Evolutionary conservation across 495 filamentous ascomycete genomes (phyloP).

Genomic region (Xylaria palmicola): DNA sequence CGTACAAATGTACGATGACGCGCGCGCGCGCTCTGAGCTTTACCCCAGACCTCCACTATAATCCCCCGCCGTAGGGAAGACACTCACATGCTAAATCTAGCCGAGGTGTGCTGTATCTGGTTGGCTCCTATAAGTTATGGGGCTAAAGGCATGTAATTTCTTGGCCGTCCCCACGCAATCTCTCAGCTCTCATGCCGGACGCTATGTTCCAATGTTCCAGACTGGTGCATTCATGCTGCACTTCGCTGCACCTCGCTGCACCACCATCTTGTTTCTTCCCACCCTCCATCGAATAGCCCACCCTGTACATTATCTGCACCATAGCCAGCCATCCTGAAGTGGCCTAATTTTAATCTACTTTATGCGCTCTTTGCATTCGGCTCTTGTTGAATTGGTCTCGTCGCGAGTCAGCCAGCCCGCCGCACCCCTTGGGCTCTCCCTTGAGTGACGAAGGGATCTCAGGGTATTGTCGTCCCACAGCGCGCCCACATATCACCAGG

Average conservation of each 20-base stretch:
- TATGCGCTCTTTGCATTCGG: not conserved
- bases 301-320: not conserved
- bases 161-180: constrained; percentile 1
- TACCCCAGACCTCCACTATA: no score
- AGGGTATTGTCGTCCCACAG: not conserved
- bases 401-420: not conserved
- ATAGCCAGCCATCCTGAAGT: not conserved
- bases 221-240: not conserved
- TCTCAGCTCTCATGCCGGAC: constrained; percentile 11
- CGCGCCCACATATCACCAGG: not conserved
- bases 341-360: not conserved
- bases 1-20: no score
- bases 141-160: constrained; percentile 8
- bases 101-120: constrained; percentile 2
- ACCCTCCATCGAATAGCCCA: no score
- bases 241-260: not conserved
- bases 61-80: no score
- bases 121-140: not conserved
- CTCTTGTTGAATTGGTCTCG: not conserved
- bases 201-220: not conserved
- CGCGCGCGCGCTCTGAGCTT: no score
- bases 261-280: not conserved
- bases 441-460: not conserved
- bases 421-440: not conserved
- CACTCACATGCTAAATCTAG: constrained; percentile 9